phyloP scores from a whole-genome alignment of 139 green algal genomes.

The Chlorella sp. region DNA sequence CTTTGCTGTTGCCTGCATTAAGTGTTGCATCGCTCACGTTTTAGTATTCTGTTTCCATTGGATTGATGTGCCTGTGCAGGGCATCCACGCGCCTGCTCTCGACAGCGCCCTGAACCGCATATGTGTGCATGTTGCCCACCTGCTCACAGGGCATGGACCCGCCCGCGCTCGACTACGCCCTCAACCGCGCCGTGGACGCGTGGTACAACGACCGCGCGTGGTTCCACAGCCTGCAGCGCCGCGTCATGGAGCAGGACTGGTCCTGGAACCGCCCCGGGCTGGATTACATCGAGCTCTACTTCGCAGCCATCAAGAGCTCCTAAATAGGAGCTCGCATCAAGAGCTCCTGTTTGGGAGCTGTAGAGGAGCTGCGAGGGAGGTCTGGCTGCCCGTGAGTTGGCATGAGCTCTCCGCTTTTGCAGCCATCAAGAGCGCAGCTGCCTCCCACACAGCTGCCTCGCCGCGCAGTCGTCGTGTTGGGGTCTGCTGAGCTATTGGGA shows the following conservation, averaged over 20 bases:
- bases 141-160: conserved; percentile 75
- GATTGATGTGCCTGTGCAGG: no score
- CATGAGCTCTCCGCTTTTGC: no score
- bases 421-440: no score
- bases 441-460: no score
- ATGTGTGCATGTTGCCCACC: no score
- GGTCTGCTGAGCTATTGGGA: background rate
- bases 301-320: conserved; percentile 50
- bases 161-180: conserved; percentile 80
- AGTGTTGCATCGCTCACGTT: no score
- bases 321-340: background rate
- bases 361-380: background rate
- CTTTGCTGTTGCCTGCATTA: no score
- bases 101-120: no score
- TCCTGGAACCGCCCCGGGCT: conserved; percentile 85
- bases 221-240: conserved; percentile 69
- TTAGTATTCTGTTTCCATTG: no score
- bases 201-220: conserved; percentile 64
- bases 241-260: conserved; percentile 75
- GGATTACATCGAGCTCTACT: conserved; percentile 97
- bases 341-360: background rate
- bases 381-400: no score
- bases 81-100: no score
- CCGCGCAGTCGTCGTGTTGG: no score
- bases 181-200: conserved; percentile 75